Conservation (phyloP, 192 early-diverging fungal genomes). For the Chytriomyces confervae region DNA sequence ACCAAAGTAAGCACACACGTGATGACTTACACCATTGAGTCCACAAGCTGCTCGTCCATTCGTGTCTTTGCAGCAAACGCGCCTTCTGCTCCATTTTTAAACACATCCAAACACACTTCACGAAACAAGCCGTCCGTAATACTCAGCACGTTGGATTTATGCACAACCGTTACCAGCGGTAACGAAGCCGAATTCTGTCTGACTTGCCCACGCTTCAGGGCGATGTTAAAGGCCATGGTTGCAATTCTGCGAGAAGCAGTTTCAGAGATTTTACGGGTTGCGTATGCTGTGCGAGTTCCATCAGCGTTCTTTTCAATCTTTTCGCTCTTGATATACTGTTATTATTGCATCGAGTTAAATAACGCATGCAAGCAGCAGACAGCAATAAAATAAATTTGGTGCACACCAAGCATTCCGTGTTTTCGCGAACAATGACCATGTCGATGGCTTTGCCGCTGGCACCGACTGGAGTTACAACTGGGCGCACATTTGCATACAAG, state of each 20-base stretch:
- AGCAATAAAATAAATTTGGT: slow-evolving; percentile 5
- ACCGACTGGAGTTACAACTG: slow-evolving; percentile 74
- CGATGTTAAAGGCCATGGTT: slow-evolving; percentile 92
- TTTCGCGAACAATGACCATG: slow-evolving; percentile 97
- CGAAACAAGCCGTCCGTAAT: slow-evolving; percentile 97
- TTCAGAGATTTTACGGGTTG: slow-evolving; percentile 91
- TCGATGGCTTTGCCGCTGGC: slow-evolving; percentile 76
- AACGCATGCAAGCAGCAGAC: neutral
- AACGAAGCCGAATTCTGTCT: neutral
- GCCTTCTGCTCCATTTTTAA: slow-evolving; percentile 69
- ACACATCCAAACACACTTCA: slow-evolving; percentile 73
- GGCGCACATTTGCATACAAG: slow-evolving; percentile 96
- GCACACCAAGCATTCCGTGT: slow-evolving; percentile 93
- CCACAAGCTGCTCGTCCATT: slow-evolving; percentile 96
- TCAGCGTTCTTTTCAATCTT: slow-evolving; percentile 66
- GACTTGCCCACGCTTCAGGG: slow-evolving; percentile 56
- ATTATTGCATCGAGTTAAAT: too few species aligned
- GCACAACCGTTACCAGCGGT: slow-evolving; percentile 86
- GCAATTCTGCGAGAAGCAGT: slow-evolving; percentile 85
- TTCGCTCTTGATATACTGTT: slow-evolving; percentile 84
- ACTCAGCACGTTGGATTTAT: slow-evolving; percentile 97
- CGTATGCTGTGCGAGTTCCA: slow-evolving; percentile 75
- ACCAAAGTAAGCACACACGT: neutral
- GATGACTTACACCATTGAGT: slow-evolving; percentile 90
- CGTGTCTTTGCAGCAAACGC: slow-evolving; percentile 66